Percentiles rank a stretch among this genome's conserved stretches.
These are phyloP conservation scores for Blastocystis sp. DNA, from an alignment of 352 stramenopile species.

Conservation along the genomic window DNA sequence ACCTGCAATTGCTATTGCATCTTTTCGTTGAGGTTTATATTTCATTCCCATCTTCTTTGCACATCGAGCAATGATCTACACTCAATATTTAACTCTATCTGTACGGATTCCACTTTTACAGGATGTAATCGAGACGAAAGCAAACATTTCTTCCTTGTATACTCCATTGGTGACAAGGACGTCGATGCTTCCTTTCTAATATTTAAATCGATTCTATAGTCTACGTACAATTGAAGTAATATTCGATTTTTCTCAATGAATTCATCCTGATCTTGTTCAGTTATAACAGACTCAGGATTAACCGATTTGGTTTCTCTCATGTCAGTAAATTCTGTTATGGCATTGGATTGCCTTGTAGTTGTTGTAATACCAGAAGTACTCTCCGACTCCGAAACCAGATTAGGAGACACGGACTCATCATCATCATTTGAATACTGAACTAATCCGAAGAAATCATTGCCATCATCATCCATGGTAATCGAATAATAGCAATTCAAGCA, in stretches of 20 bases:
- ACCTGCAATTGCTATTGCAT: constrained; percentile 42
- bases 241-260: not conserved
- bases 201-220: not conserved
- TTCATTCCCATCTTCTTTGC: constrained; percentile 9
- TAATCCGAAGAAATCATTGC: constrained; percentile 10
- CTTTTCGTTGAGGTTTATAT: constrained; percentile 23
- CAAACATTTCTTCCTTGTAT: constrained; percentile 30
- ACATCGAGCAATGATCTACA: constrained; percentile 42
- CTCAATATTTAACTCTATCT: too few relatives aligned
- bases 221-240: constrained; percentile 12
- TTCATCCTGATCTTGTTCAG: not conserved
- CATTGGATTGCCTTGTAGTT: constrained; percentile 23
- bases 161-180: constrained; percentile 21
- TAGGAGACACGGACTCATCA: not conserved
- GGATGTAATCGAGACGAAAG: constrained; percentile 46
- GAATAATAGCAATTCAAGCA: not conserved
- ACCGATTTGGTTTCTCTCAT: not conserved
- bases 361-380: not conserved
- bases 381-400: not conserved
- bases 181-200: constrained; percentile 16
- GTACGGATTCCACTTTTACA: constrained; percentile 56
- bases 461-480: not conserved
- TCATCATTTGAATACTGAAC: not conserved
- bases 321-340: not conserved
- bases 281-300: not conserved